Evolutionary conservation across 768 basidiomycete species (phyloP).

Genomic region (Tephrocybe sp.): DNA sequence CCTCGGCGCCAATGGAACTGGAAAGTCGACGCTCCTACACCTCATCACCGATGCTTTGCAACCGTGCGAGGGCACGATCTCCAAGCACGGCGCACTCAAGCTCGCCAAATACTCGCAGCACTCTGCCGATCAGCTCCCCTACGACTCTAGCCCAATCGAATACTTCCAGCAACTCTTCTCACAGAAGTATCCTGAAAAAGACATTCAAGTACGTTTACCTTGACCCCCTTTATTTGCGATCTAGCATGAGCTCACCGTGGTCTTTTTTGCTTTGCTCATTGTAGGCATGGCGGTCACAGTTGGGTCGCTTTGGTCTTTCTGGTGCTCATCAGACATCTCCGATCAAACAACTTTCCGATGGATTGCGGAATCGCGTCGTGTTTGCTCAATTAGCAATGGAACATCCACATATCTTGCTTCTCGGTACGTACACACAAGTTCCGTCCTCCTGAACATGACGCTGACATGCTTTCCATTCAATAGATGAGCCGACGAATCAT

Average conservation of each 20-base stretch:
- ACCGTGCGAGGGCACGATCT: conserved; percentile 81
- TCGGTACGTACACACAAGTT: conserved; percentile 47
- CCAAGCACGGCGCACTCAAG: conserved; percentile 87
- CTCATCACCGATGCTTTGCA: conserved; percentile 82
- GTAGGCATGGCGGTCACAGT: conserved; percentile 89
- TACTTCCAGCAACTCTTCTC: conserved; percentile 88
- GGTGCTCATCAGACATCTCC: conserved; percentile 92
- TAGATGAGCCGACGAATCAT: conserved; percentile 97
- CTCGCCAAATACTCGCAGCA: conserved; percentile 99
- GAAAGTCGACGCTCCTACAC: conserved; percentile 81
- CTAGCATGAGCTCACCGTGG: neutral
- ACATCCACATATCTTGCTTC: conserved; percentile 89
- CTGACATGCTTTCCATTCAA: conserved; percentile 88
- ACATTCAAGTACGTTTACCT: neutral
- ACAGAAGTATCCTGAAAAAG: conserved; percentile 50
- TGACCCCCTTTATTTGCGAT: neutral
- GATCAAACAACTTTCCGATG: conserved; percentile 93
- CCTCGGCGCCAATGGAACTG: conserved; percentile 36
- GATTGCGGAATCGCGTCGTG: conserved; percentile 94
- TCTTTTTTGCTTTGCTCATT: neutral
- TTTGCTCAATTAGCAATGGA: conserved; percentile 98
- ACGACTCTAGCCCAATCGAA: conserved; percentile 87
- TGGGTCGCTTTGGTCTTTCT: conserved; percentile 93
- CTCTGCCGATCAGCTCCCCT: conserved; percentile 96
- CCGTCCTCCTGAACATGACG: conserved; percentile 1